Base-by-base conservation (phyloP, 768 basidiomycete species). In the Zangia roseola region DNA sequence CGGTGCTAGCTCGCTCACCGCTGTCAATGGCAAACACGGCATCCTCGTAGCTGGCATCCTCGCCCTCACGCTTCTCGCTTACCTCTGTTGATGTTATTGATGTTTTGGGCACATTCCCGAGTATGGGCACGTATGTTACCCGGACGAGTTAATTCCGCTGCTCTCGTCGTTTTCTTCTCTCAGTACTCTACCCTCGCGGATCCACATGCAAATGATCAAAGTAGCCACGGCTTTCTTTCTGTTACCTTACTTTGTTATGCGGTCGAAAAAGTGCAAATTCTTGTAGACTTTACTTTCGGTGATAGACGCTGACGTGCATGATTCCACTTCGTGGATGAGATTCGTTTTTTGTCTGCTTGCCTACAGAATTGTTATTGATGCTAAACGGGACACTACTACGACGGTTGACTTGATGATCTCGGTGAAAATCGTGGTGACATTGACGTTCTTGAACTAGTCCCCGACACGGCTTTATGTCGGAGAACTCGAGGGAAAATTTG, bases 1-100 rank as follows among this genome's bases (percentile, higher is more conserved):
- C 41, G 77, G 76, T 5, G 58, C 60, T 6, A 47, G n/a, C 28
- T 26, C 55, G 33, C 37, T 54, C 14, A 28, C 57, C 2, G 38
- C 45, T 24, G 20, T 42, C 10, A 45, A 53, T 14, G 34, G 49
- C 30, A 39, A 58, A 20, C 54, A 58, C 16, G 49, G 49, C n/a
- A 8, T 56, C 17, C 23, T 58, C 13, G 35, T 55, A 10, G 58
- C 56, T 12, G 17, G 48, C 4, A 42, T 59, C 21, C 43, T 59
- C n/a, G 37, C 48, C 8, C 24, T 49, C 28, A 31, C 48, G 6
- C 47, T 64, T 4, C 49, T 64, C 6, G 56, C 47, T 39, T 52
- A 57, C 41, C 31, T 61, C 14, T 47, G 61, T 5, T 68, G 31
- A 67, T 44, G 5, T 34, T 17, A 20, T 37, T 40, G 45, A 51